Percentiles rank a stretch among this genome's conserved stretches.
Evolutionary conservation across 2,329 filamentous ascomycete genomes (phyloP).

Genomic region (Epichloe brachyelytri): DNA sequence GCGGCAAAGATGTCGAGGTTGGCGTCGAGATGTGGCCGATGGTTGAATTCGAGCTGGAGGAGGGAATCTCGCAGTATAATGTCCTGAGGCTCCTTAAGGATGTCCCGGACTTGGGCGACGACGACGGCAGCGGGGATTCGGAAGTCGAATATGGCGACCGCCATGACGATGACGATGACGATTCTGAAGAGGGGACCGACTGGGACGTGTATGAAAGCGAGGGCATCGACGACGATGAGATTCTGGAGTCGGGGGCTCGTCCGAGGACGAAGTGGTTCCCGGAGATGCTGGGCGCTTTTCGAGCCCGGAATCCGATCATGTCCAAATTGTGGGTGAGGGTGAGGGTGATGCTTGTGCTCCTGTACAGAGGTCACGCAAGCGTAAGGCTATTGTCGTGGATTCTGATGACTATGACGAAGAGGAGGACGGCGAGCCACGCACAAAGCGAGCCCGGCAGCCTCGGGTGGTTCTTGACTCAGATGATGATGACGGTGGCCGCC

Average conservation of each 20-base stretch:
- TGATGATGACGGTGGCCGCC: background rate
- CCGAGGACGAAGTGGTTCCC: slow-evolving; percentile 8
- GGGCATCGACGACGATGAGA: slow-evolving; percentile 23
- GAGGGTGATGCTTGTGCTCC: background rate
- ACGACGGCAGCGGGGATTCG: slow-evolving; percentile 1
- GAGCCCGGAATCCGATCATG: slow-evolving; percentile 4
- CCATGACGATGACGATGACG: slow-evolving; percentile 9
- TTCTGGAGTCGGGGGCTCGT: slow-evolving; percentile 13
- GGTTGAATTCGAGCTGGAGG: slow-evolving; percentile 15
- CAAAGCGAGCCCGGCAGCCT: background rate
- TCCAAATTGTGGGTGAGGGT: slow-evolving; percentile 2
- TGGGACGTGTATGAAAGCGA: slow-evolving; percentile 26
- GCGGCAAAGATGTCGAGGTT: background rate
- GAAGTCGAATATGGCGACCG: slow-evolving; percentile 4
- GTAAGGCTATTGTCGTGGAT: slow-evolving; percentile 16
- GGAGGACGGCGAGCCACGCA: slow-evolving; percentile 6
- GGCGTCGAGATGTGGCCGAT: slow-evolving; percentile 18
- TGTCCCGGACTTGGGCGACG: background rate
- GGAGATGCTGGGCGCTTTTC: slow-evolving; percentile 1
- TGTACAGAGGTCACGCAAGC: slow-evolving; percentile 13
- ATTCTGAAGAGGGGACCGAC: slow-evolving; percentile 6
- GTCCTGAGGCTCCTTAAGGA: slow-evolving; percentile 6
- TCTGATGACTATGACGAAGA: slow-evolving; percentile 16
- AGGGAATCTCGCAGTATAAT: slow-evolving; percentile 9
- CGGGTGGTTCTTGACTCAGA: slow-evolving; percentile 2